Conservation (phyloP, 176 grass and related monocot genomes). For the Rhipidocladum racemiflorum region DNA sequence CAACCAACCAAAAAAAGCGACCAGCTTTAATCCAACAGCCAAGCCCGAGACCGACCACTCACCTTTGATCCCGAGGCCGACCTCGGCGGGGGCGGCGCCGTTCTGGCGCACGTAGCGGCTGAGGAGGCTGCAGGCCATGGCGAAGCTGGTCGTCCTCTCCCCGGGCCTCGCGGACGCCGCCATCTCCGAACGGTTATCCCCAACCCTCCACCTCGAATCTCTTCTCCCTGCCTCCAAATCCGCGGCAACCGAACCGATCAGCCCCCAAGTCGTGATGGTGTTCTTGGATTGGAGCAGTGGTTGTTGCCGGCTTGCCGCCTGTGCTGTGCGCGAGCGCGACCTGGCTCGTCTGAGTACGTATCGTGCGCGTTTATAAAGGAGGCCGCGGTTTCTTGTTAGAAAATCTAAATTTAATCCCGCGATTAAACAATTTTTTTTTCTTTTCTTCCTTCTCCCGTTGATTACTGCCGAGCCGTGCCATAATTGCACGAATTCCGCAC, state of each 20-base stretch:
- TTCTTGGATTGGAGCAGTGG: not conserved
- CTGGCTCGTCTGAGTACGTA: not conserved
- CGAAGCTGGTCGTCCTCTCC: slow-evolving; percentile 77
- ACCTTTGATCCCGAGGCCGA: slow-evolving; percentile 77
- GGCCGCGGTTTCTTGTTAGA: not conserved
- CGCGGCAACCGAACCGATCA: not conserved
- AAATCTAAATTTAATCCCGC: not conserved
- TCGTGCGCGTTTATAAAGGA: not conserved
- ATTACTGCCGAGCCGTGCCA: not conserved
- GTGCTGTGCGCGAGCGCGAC: not conserved
- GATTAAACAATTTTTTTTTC: not conserved
- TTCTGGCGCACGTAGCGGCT: slow-evolving; percentile 91
- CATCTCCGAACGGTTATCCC: slow-evolving; percentile 30
- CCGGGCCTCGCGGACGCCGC: slow-evolving; percentile 55
- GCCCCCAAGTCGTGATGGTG: not conserved
- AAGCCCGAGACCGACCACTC: not conserved
- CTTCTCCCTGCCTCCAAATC: not conserved
- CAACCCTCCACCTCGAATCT: not conserved
- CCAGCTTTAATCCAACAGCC: not conserved
- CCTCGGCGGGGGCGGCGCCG: slow-evolving; percentile 56
- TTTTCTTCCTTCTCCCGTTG: too few relatives aligned
- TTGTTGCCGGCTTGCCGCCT: too few relatives aligned
- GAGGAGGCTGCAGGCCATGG: slow-evolving; percentile 77
- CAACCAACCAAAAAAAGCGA: not conserved
- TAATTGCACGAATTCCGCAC: slow-evolving; percentile 27